Conservation (phyloP, 306 rosid species). For the Prunus mume region DNA sequence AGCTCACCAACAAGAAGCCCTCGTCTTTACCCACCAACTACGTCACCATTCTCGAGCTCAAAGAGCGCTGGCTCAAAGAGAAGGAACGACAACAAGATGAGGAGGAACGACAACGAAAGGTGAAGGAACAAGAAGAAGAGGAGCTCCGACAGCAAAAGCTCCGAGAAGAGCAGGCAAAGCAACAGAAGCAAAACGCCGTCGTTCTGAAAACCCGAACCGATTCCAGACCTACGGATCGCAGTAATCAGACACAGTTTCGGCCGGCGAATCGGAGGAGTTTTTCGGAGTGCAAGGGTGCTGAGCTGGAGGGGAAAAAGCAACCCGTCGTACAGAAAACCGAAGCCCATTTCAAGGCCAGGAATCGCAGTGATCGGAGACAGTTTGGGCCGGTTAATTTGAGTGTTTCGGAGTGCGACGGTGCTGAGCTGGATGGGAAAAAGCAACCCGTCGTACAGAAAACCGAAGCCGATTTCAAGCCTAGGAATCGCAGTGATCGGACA, state of each 20-base stretch:
- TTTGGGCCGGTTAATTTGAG: not conserved
- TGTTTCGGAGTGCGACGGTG: conserved; percentile 7
- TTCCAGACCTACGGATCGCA: not conserved
- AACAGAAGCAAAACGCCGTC: not conserved
- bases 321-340: not conserved
- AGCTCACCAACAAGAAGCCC: not conserved
- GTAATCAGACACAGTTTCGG: not conserved
- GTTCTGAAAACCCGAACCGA: not conserved
- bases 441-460: not conserved
- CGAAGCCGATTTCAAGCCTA: not conserved
- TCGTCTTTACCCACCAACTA: conserved; percentile 54
- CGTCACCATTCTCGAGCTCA: conserved; percentile 51
- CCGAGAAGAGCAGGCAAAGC: not conserved
- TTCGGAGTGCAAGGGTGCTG: conserved; percentile 8
- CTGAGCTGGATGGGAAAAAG: conserved; percentile 4
- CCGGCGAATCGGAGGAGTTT: not conserved
- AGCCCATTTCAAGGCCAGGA: not conserved
- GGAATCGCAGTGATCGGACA: not conserved
- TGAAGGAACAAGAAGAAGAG: not conserved
- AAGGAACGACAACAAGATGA: conserved; percentile 7
- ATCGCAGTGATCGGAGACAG: not conserved
- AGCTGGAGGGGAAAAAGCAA: conserved; percentile 1
- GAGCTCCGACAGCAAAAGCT: conserved; percentile 17
- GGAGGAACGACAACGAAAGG: not conserved
- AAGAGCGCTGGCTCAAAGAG: conserved; percentile 52